Base-by-base conservation (phyloP, 108 stramenopile genomes). In the Bacterosira constricta region DNA sequence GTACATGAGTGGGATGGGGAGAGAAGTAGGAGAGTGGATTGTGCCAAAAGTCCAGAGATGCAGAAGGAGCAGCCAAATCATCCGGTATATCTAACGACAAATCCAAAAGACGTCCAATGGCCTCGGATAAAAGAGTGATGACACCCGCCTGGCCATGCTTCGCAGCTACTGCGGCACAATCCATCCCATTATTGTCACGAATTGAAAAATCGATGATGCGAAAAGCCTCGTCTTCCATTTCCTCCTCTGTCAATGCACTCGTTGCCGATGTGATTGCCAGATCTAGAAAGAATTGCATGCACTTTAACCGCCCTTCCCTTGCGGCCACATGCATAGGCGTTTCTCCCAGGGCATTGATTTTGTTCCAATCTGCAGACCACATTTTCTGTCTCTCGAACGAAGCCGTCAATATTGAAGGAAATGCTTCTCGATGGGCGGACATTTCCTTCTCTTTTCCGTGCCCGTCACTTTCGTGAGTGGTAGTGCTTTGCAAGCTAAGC, bases 261-360 rank as follows among this genome's bases (percentile, higher is more conserved):
- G 29, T 52, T 41, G 46, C 64, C 26, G 66, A 54, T 46, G 60
- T 49, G 15, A 68, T 50, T 1, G 45, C 50, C 29, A 68, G 12
- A 63, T 76, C 66, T 12, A 76, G 59, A 25, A 76, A 68, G 39
- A 76, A 76, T 34, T 54, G 45, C 75, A 76, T 76, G 6, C 60
- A 58, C 18, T 53, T 54, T 27, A 17, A 46, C 32, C 56, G 53
- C 5, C 75, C 67, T 23, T 68, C 75, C 42, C 66, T 20, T 41
- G 75, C 75, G 27, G 75, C 75, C 4, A 76, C 53, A 46, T 76
- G 75, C 20, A 76, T 26, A 20, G 59, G 59, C 21, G 75, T 76
- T 29, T 76, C 67, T 8, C 75, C 75, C 35, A 49, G 31, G 6
- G 18, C 51, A 56, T 76, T 76, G 3, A 12, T 34, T 35, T 12